Base-by-base conservation (phyloP, 208 protist species). In the Crithidia expoeki region DNA sequence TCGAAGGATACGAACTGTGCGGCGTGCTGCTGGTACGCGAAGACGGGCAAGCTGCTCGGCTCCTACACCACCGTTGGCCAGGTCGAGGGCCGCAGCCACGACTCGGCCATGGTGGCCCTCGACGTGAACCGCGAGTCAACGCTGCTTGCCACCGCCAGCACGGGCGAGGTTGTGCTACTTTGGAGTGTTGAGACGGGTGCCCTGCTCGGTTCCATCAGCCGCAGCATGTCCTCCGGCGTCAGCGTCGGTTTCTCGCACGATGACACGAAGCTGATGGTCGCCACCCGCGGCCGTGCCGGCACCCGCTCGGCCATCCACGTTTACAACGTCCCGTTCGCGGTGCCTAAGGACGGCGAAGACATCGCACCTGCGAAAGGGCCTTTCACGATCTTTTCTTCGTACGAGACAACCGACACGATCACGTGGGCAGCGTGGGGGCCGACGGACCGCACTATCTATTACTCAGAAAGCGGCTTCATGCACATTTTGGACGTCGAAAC, bases 401-500 rank as follows among this genome's bases (percentile, higher is more conserved):
- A 81, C 75, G 80, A 92, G 64, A 77, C 74, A 21, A 77, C 80
- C 21, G 81, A 89, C 62, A 84, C 76, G 40, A 90, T 97, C 62
- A 98, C 97, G 62, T 95, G 79, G 42, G 97, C 97, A 1, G 59
- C 90, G 21, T 99, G 97, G 97, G 98, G 98, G 16, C 97, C 97
- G 32, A 92, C 97, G 14, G 99, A 99, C 77, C 84, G 98, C 66
- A 93, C 85, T 16, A 98, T 99, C 73, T 95, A 99, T 84, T 95
- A 93, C 52, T 70, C 85, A 33, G 96, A 98, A 34, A 97, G 98
- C 73, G 96, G 97, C 61, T 89, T 71, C 46, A 82, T 99, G 59
- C 71, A 90, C 61, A 89, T 98, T 53, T 93, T 97, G 58, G 97
- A 99, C 67, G 89, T 96, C 46, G 88, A 97, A 73, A 94, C 81